Base-by-base conservation (phyloP, 768 basidiomycete species). In the Psilocybe sp. region DNA sequence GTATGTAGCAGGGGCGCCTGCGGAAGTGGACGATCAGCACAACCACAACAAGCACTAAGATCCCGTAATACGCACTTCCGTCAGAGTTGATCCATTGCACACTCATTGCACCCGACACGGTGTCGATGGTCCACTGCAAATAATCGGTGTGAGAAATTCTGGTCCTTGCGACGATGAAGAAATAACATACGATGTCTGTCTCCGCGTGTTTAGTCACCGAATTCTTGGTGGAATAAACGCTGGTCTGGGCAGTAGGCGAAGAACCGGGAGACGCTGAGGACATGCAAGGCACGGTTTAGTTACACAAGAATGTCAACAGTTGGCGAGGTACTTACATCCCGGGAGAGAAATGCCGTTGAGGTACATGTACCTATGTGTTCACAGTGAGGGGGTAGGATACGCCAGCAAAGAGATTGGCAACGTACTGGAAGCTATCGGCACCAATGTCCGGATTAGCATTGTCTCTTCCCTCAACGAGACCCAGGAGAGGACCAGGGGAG, bases 51-150 rank as follows among this genome's bases (percentile, higher is more conserved):
- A 48, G n/a, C 35, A 37, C 28, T 34, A 4, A 19, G n/a, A 34
- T 13, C 12, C n/a, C 7, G 33, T 28, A 28, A 7, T 28, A 34
- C 60, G 18, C 40, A 63, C 61, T 58, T 13, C 44, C 44, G 20
- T 60, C 61, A 3, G 56, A 20, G 48, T 64, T 64, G 40, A 44
- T 56, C 63, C 61, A 64, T 16, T 56, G 56, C 1, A 57, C 45
- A n/a, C 10, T 46, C 23, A 64, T 28, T 10, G 2, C 20, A 9
- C 48, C 34, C 8, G 47, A 60, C 8, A 3, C 32, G 5, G 54
- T 33, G 45, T 64, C 44, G 23, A 55, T 13, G 13, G 19, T 50
- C 63, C 63, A 64, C 63, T 64, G 7, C 43, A 16, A 10, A 2
- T 40, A n/a, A 2, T 23, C 5, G 31, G 35, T 2, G 34, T 15